Base-by-base conservation (phyloP, 1,284 basidiomycete species). In the Trametes hirsuta region DNA sequence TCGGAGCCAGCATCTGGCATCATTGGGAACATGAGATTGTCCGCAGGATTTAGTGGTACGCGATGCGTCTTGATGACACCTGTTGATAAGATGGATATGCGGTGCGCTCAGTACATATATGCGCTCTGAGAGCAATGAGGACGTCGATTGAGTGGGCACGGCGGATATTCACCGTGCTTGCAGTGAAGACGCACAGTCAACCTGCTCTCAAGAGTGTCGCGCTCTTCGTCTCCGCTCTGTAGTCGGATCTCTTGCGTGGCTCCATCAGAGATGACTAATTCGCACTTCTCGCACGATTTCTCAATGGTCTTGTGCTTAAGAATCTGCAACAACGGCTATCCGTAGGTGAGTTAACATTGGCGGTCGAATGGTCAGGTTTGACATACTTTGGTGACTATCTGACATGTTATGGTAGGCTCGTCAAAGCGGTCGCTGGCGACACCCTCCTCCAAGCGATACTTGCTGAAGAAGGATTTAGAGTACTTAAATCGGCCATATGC, bases 401-500 rank as follows among this genome's bases (percentile, higher is more conserved):
- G 88, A 3, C 89, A 90, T 6, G 70, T 66, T 12, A 73, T 66
- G 11, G 61, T 60, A 34, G 68, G 58, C 21, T 71, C 73, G 24
- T 68, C 70, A 44, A 47, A 25, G n/a, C 61, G 59, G 21, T 46
- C 42, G 14, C 42, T 53, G 34, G 61, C 55, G 15, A 47, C 46
- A 5, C 41, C 53, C n/a, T 64, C 61, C 3, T 75, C 76, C 3
- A 88, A 72, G 47, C 71, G 77, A 68, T 90, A 93, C 58, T 79
- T 84, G 37, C 82, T 84, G 70, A 94, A 94, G 75, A 91, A 93
- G 48, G 80, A 76, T 51, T 76, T 81, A 4, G 77, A 77, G 66
- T 88, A 91, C 69, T 83, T 85, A 77, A 93, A 88, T n/a, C 88
- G 83, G 72, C 86, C 88, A 68, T 90, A 93, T 9, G 91, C 91